Evolutionary conservation across 305 asterid species (phyloP), one percentile per base, ranked within the genome.

Genomic region (Salvia sclarea): DNA sequence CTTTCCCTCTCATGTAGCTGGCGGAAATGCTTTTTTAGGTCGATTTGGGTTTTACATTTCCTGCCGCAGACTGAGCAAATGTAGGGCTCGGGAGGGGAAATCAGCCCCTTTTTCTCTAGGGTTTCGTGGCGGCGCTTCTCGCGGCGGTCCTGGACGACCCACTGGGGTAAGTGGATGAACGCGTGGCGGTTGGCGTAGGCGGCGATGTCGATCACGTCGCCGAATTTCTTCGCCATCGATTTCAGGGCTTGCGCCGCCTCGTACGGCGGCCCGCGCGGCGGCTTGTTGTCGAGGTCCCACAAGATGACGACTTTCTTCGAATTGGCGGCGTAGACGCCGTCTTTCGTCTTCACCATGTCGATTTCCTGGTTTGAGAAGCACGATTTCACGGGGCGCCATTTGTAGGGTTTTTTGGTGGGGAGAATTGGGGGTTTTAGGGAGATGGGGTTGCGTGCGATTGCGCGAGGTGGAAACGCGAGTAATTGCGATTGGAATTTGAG

Each of bases 211-310:
- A 86, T 81, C 13, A 92, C 83, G 16, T 86, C 90, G 6, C 96
- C 97, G 74, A 92, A 92, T 24, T 66, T 80, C 80, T 80, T 83
- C 5, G 95, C 98, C 52, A 92, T 61, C 30, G 70, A 72, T 77
- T 86, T 86, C 2, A 90, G 80, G 2, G 91, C 88, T 53, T 78
- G n/a, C 14, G 97, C 97, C 12, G 95, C 98, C 76, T 83, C 83
- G 83, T 83, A 90, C 50, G 98, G 98, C 66, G 96, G 95, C 3
- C 95, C 95, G 0, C 95, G 88, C 54, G 98, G 97, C 65, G 98
- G 98, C 77, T 92, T 92, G 90, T 93, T 93, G 81, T 93, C 97
- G 9, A 93, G 60, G 70, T 93, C 98, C 97, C 98, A 93, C 16
- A 93, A 61, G 55, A 93, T 78, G 6, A 85, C 97, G 18, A 90